Evolutionary conservation across 2,329 filamentous ascomycete genomes (phyloP), one percentile per base, ranked within the genome.

Genomic region (Fusarium subglutinans): DNA sequence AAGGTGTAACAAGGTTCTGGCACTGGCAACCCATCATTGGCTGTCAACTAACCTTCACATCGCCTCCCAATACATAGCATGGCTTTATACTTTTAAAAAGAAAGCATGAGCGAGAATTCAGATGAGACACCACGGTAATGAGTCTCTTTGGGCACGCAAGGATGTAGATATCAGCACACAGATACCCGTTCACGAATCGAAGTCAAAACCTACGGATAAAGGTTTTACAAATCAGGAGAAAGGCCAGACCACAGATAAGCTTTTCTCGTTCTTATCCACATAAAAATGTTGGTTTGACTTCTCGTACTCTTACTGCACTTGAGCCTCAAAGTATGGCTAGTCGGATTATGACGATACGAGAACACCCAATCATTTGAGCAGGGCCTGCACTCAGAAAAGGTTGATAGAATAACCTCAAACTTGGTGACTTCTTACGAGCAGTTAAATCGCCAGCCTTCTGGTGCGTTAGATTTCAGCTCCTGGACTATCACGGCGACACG

Each of bases 381-480:
- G 17, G 0, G 9, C 5, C 6, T 20, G 15, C 17, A 35, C 17
- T 35, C 12, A 20, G n/a, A 13, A 11, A 11, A 26, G 5, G n/a
- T 20, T 24, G 1, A 8, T 24, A 35, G 17, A 20, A 8, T 8
- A 37, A n/a, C 7, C 22, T 24, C 5, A n/a, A 18, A 50, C 22
- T 33, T n/a, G 22, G 15, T 50, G 22, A 17, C 22, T 50, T 30
- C 47, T n/a, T 9, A 13, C 28, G 3, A 18, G 0, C 9, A 18
- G 10, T 1, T 2, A 0, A 50, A 50, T 17, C 11, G 5, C 3
- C 15, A 13, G 28, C 6, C 17, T 51, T 7, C 48, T 15, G 30
- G 22, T 35, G 12, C 7, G 1, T 30, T 17, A 3, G 5, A 8
- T 7, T 1, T 8, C 3, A 10, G 14, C 20, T 7, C 6, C 20